These are phyloP conservation scores for Massospora cicadina DNA, from an alignment of 371 early-diverging fungal genomes.

Conservation along the genomic window DNA sequence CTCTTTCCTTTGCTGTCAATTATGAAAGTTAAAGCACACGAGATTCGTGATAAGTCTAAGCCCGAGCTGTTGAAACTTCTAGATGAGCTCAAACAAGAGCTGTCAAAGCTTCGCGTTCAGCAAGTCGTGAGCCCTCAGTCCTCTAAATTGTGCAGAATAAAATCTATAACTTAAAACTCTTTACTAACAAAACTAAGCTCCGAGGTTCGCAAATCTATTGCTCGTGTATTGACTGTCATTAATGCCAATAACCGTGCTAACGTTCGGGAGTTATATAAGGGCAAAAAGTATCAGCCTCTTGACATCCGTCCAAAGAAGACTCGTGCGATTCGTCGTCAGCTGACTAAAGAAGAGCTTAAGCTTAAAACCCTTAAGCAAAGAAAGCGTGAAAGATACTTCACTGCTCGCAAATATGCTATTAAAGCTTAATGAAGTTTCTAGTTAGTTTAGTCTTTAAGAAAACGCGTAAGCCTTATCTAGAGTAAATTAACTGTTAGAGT, in stretches of 20 bases:
- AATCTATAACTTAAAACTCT: slow-evolving; percentile 15
- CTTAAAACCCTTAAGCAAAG: slow-evolving; percentile 21
- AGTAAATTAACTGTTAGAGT: too few relatives aligned
- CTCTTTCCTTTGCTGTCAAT: not conserved
- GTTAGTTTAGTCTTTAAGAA: too few relatives aligned
- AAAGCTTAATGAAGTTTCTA: too few relatives aligned
- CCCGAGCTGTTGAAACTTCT: slow-evolving; percentile 75
- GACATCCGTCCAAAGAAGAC: slow-evolving; percentile 93
- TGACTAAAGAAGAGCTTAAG: slow-evolving; percentile 43
- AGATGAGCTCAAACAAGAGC: slow-evolving; percentile 83
- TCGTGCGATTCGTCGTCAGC: slow-evolving; percentile 84
- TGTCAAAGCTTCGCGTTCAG: slow-evolving; percentile 75
- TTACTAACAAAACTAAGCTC: slow-evolving; percentile 21
- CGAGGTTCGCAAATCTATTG: slow-evolving; percentile 75
- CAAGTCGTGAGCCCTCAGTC: slow-evolving; percentile 61
- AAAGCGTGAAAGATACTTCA: slow-evolving; percentile 72
- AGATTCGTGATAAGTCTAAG: slow-evolving; percentile 80
- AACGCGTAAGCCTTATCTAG: too few relatives aligned
- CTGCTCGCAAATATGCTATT: slow-evolving; percentile 66
- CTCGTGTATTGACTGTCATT: slow-evolving; percentile 83
- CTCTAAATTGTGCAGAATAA: slow-evolving; percentile 69
- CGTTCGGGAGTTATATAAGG: slow-evolving; percentile 63
- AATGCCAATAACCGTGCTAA: slow-evolving; percentile 70
- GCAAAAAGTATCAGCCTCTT: slow-evolving; percentile 79
- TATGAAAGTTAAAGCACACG: slow-evolving; percentile 54